Percentiles rank a stretch among this genome's conserved stretches.
Conservation (phyloP, 495 filamentous ascomycete genomes). For the Parachaetomium inaequale region DNA sequence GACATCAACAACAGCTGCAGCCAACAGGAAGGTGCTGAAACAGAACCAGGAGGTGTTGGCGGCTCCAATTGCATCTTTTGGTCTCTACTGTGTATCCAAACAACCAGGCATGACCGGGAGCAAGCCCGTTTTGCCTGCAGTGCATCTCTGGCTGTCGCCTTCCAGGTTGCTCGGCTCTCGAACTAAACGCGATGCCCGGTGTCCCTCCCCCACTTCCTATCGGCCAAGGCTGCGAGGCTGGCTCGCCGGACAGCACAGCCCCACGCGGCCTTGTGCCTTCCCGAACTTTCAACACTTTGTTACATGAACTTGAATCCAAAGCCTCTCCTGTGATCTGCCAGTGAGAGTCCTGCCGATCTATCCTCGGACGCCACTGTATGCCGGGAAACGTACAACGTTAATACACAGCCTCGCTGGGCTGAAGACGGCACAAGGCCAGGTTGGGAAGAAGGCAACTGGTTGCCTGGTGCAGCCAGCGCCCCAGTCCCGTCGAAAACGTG, state of each 20-base stretch:
- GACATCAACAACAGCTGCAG: not conserved
- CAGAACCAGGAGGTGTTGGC: not conserved
- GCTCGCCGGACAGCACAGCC: not conserved
- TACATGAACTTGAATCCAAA: not conserved
- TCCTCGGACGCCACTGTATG: too few species aligned
- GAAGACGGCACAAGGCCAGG: constrained; percentile 1
- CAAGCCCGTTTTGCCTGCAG: too few species aligned
- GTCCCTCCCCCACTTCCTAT: not conserved
- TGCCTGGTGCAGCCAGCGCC: not conserved
- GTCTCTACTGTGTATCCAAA: too few species aligned
- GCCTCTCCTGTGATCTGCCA: not conserved
- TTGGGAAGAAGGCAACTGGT: not conserved
- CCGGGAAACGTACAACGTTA: constrained; percentile 17
- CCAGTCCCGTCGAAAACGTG: constrained; percentile 4
- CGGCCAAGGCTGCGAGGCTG: not conserved
- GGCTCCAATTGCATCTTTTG: not conserved
- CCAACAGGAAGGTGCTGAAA: not conserved
- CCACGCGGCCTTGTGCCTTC: not conserved
- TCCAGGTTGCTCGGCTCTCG: not conserved
- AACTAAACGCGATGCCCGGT: not conserved
- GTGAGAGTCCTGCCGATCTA: not conserved
- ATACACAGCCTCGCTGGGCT: constrained; percentile 18
- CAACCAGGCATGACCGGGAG: too few species aligned
- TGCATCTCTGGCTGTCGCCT: too few species aligned
- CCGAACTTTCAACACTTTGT: not conserved